phyloP scores from a whole-genome alignment of 371 early-diverging fungal species.

The Sporodiniella umbellata region DNA sequence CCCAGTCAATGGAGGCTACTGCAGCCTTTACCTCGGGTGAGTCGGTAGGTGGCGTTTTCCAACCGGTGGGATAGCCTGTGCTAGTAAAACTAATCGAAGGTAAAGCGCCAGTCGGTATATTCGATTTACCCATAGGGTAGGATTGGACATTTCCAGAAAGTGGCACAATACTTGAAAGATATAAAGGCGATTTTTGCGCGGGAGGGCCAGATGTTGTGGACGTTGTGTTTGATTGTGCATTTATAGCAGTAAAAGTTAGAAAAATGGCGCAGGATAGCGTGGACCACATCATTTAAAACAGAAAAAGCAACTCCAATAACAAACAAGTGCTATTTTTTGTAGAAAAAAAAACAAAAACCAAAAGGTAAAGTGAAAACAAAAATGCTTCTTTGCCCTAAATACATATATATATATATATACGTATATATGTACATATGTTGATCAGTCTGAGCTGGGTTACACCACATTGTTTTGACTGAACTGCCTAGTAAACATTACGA shows the following conservation, averaged over 20 bases:
- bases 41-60: slow-evolving; percentile 30
- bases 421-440: neutral
- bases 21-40: slow-evolving; percentile 36
- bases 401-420: neutral
- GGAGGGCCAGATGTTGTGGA: slow-evolving; percentile 7
- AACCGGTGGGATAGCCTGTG: slow-evolving; percentile 35
- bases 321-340: neutral
- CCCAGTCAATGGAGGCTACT: slow-evolving; percentile 40
- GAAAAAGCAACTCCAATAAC: neutral
- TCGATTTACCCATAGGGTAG: slow-evolving; percentile 12
- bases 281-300: too few species aligned
- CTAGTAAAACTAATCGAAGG: slow-evolving; percentile 6
- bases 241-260: neutral
- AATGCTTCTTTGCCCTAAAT: neutral
- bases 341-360: neutral
- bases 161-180: slow-evolving; percentile 14
- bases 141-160: slow-evolving; percentile 19
- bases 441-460: too few species aligned
- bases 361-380: neutral
- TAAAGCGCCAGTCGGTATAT: slow-evolving; percentile 32
- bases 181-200: slow-evolving; percentile 23
- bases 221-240: slow-evolving; percentile 14
- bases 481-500: too few species aligned
- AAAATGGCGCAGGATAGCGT: neutral
- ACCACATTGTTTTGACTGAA: too few species aligned